Base-by-base conservation (phyloP, 257 asterid species). In the Capsicum baccatum region DNA sequence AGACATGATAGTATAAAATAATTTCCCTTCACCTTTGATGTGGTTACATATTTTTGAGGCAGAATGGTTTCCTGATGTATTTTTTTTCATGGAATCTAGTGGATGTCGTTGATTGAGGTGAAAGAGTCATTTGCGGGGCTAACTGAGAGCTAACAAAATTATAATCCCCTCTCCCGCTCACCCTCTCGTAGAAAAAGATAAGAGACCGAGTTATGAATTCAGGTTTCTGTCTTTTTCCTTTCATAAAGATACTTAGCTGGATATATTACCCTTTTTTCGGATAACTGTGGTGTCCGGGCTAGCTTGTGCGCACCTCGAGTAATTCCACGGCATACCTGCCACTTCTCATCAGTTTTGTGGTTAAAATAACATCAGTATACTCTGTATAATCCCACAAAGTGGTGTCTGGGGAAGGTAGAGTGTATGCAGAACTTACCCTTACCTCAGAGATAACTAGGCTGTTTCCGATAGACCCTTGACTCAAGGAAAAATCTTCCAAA, bases 41-140 rank as follows among this genome's bases (percentile, higher is more conserved):
- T 7, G 2, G 17, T 9, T 21, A 69, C 56, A 9, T 17, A 16
- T 48, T 42, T 16, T 48, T 69, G 66, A 59, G 66, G 66, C 33
- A 17, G 66, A n/a, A 59, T 17, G 15, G 42, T 5, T 69, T 69
- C 79, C 79, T 69, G 33, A 69, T 69, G 14, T 69, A 69, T 16
- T 42, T 69, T 69, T 69, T 69, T 39, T 9, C 19, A 9, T 16
- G 33, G 79, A 69, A 42, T 69, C 79, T 42, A 42, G 55, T 69
- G 55, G 55, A 16, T 69, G 79, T 69, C 35, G 55, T 69, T 69
- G 33, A 69, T 69, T 69, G 79, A 69, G 78, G 78, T 69, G 78
- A 39, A 39, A 69, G 35, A 39, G 55, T 42, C 48, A 69, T 69
- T 48, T 42, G 9, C 0, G 35, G 33, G 3, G 79, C 35, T 69